Percentiles rank a stretch among this genome's conserved stretches.
phyloP scores from a whole-genome alignment of 163 green algal species.

The Scenedesmus sp. region DNA sequence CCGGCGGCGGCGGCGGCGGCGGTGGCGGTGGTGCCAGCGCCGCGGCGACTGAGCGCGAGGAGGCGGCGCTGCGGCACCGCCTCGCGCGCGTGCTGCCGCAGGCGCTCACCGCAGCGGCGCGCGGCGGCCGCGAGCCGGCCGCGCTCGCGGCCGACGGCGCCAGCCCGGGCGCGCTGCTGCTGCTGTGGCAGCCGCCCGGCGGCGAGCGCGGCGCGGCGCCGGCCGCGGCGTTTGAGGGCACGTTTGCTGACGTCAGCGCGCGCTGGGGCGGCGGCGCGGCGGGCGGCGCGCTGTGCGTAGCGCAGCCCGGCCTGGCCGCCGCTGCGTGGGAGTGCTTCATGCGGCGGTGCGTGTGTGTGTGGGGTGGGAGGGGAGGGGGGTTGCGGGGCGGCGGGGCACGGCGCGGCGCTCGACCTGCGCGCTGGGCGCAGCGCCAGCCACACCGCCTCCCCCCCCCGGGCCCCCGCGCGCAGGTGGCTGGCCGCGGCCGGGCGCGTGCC shows the following conservation, averaged over 20 bases:
- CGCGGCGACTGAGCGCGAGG: constrained; percentile 10
- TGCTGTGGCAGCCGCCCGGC: constrained; percentile 28
- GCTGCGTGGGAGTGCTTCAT: constrained; percentile 23
- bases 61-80: constrained; percentile 13
- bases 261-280: constrained; percentile 17
- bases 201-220: neutral
- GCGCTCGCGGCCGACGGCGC: neutral
- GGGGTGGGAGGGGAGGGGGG: too few species aligned
- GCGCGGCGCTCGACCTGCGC: too few species aligned
- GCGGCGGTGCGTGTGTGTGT: constrained; percentile 7
- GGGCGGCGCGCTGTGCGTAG: neutral
- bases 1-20: neutral
- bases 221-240: neutral
- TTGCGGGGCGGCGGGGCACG: too few species aligned
- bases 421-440: too few species aligned
- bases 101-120: constrained; percentile 6
- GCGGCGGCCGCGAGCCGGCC: too few species aligned
- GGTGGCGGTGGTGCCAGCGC: constrained; percentile 1
- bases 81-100: neutral
- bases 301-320: neutral
- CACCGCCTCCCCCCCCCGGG: too few species aligned
- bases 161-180: constrained; percentile 14
- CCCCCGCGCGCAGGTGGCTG: neutral
- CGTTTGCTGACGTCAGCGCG: constrained; percentile 10
- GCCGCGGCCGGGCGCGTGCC: neutral